Percentiles rank a stretch among this genome's conserved stretches.
Conservation (phyloP, 805 yeast species). For the Yarrowia porcina region DNA sequence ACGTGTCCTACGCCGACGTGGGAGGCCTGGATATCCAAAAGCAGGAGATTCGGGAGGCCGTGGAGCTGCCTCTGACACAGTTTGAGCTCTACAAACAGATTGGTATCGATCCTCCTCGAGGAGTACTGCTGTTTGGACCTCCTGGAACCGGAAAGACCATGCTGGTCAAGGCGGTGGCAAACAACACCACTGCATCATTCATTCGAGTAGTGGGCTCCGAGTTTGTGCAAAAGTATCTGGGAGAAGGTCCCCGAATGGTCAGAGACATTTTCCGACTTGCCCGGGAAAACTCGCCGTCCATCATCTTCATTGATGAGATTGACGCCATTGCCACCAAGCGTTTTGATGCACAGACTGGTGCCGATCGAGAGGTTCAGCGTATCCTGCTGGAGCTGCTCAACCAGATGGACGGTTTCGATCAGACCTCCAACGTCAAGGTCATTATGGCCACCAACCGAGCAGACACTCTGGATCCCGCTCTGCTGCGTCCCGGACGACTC, state of each 20-base stretch:
- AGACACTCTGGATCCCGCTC: slow-evolving; percentile 98
- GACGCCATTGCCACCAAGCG: slow-evolving; percentile 99
- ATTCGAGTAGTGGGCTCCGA: slow-evolving; percentile 98
- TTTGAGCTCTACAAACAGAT: slow-evolving; percentile 94
- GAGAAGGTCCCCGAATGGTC: slow-evolving; percentile 99
- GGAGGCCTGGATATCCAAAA: slow-evolving; percentile 99
- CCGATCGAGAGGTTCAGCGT: slow-evolving; percentile 99
- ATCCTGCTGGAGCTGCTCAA: slow-evolving; percentile 90
- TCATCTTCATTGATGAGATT: slow-evolving; percentile 96
- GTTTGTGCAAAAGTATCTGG: slow-evolving; percentile 95
- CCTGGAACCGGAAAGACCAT: slow-evolving; percentile 99
- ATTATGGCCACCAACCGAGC: slow-evolving; percentile 99
- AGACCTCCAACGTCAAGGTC: slow-evolving; percentile 89
- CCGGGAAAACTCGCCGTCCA: slow-evolving; percentile 94
- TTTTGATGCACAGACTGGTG: slow-evolving; percentile 99
- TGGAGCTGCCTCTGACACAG: slow-evolving; percentile 92
- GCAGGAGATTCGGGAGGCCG: slow-evolving; percentile 98
- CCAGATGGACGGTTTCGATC: slow-evolving; percentile 99
- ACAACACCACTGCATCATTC: slow-evolving; percentile 90
- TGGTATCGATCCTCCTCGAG: slow-evolving; percentile 99
- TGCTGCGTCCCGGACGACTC: slow-evolving; percentile 96
- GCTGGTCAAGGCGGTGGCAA: slow-evolving; percentile 98
- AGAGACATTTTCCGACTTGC: slow-evolving; percentile 97
- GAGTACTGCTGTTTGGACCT: slow-evolving; percentile 96
- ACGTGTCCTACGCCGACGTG: slow-evolving; percentile 94